These are phyloP conservation scores for Leptoxyphium fumago DNA, from an alignment of 2,329 filamentous ascomycete genomes.

Conservation along the genomic window DNA sequence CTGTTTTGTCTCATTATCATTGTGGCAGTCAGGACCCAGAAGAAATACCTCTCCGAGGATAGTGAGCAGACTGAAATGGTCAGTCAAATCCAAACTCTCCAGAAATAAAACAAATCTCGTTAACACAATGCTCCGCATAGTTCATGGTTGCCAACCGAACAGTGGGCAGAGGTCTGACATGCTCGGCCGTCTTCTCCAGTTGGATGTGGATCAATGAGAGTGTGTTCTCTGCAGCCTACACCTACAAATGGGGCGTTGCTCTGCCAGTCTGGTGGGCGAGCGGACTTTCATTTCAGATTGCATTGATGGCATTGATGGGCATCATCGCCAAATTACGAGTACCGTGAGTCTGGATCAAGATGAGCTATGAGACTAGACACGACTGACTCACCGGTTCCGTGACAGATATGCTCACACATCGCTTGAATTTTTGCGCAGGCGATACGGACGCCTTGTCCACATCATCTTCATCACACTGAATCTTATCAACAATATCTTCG, in stretches of 20 bases:
- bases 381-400: neutral
- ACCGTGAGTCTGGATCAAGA: constrained; percentile 9
- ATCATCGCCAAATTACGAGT: constrained; percentile 27
- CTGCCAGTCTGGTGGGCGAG: constrained; percentile 25
- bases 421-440: constrained; percentile 24
- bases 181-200: constrained; percentile 69
- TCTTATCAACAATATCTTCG: constrained; percentile 29
- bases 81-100: too few species aligned
- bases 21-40: constrained; percentile 32
- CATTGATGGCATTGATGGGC: constrained; percentile 27
- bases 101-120: too few species aligned
- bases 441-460: constrained; percentile 15
- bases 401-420: constrained; percentile 38
- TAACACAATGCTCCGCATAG: constrained; percentile 42
- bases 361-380: neutral
- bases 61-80: constrained; percentile 47
- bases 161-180: constrained; percentile 74
- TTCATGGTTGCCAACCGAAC: constrained; percentile 76
- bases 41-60: constrained; percentile 28
- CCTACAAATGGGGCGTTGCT: constrained; percentile 18
- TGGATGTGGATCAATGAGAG: constrained; percentile 54
- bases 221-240: constrained; percentile 20
- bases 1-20: constrained; percentile 35
- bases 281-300: constrained; percentile 27
- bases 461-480: constrained; percentile 27